Evolutionary conservation across 441 rosid species (phyloP).

Genomic region (Aquilaria agallochum): DNA sequence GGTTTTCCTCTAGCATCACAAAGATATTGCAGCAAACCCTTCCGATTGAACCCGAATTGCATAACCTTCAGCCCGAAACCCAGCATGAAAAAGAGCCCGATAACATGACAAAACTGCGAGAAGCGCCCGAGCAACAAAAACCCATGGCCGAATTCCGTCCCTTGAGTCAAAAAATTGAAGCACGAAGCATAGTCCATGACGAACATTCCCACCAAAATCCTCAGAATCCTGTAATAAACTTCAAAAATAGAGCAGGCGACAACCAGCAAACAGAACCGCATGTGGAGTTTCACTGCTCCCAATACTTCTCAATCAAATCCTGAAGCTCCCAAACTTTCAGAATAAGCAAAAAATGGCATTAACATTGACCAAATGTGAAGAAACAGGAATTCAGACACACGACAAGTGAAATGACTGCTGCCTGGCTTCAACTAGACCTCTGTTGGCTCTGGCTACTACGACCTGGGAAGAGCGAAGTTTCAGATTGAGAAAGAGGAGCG

Average conservation of each 20-base stretch:
- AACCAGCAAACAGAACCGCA: no score
- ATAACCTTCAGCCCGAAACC: constrained; percentile 39
- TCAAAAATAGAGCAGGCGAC: no score
- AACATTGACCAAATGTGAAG: not conserved
- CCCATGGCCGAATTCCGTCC: constrained; percentile 34
- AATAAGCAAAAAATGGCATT: constrained; percentile 8
- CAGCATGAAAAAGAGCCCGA: constrained; percentile 40
- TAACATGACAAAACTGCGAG: constrained; percentile 27
- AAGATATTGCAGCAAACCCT: constrained; percentile 23
- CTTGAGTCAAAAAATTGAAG: constrained; percentile 27
- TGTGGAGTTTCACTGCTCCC: no score
- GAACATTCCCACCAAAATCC: no score
- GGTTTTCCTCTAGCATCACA: constrained; percentile 29
- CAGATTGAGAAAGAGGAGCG: no score
- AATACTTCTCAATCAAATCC: no score
- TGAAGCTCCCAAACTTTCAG: constrained; percentile 2
- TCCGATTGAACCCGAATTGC: constrained; percentile 24
- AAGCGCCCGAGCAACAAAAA: constrained; percentile 41
- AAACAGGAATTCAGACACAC: no score
- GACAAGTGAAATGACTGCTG: no score
- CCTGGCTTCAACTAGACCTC: no score
- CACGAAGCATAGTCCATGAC: constrained; percentile 22
- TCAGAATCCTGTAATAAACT: no score
- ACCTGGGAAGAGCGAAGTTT: no score
- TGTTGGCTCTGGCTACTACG: no score